These are phyloP conservation scores for Colletotrichum lentis DNA, from an alignment of 2,329 filamentous ascomycete genomes.

Conservation along the genomic window DNA sequence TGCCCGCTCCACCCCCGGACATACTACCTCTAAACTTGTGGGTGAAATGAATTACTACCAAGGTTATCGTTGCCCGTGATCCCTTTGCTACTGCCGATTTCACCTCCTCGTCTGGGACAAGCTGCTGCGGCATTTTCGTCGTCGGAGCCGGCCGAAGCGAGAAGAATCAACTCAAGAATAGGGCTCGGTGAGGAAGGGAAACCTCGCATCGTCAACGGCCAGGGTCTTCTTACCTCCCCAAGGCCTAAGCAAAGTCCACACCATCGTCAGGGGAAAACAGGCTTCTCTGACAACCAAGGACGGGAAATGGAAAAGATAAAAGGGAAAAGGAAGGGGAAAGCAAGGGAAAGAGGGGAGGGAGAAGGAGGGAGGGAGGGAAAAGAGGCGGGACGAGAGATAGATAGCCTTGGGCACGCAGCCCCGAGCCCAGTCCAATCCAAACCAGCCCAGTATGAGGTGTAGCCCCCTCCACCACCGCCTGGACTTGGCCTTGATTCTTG, in stretches of 20 bases:
- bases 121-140: constrained; percentile 10
- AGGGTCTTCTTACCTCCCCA: background rate
- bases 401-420: constrained; percentile 14
- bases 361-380: no score
- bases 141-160: background rate
- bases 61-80: no score
- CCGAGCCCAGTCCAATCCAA: constrained; percentile 13
- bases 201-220: background rate
- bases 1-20: constrained; percentile 1
- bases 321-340: no score
- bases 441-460: constrained; percentile 1
- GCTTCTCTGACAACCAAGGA: background rate
- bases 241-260: background rate
- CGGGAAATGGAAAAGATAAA: background rate
- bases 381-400: background rate
- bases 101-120: constrained; percentile 1
- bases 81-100: background rate
- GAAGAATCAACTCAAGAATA: background rate
- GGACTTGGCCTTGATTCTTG: background rate
- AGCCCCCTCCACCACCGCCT: background rate
- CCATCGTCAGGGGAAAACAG: background rate
- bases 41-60: background rate
- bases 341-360: no score
- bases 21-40: background rate
- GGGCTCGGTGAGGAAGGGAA: background rate